Evolutionary conservation across 768 basidiomycete genomes (phyloP), one percentile per base, ranked within the genome.

Genomic region (Leccinum arenicola): DNA sequence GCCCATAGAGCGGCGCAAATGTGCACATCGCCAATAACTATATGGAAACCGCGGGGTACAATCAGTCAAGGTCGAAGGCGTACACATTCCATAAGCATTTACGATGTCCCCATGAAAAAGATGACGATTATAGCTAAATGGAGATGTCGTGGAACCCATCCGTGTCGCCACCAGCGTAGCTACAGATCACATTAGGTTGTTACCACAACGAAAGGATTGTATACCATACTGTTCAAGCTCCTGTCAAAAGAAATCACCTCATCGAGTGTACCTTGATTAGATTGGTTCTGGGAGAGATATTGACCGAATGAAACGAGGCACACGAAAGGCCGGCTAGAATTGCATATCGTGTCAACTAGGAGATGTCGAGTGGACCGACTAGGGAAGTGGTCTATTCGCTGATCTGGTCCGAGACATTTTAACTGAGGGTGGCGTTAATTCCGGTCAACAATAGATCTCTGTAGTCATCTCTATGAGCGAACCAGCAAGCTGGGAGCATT

Each of bases 1-100:
- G 83, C 38, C 91, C 91, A 68, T 92, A 92, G 8, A 93, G 76
- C 0, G 89, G 91, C 2, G 89, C 91, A 64, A 92, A 92, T 2
- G 90, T 90, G 70, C 87, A 89, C 15, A 83, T 89, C 10, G 91
- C 87, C 19, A 92, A 80, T 10, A 92, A 74, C 70, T 88, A 92
- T 7, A 88, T 91, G 63, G 15, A 9, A 17, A 29, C 36, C 47
- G 17, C 6, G 43, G 6, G 48, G 15, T 29, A 17, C 14, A 45
- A 29, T 67, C 45, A 60, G 40, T 19, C 9, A 19, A 45, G 43
- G 11, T 19, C 2, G 10, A 45, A 19, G 19, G 19, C 5, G 19
- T 11, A 17, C 43, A 19, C 43, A 51, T 48, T 52, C 25, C 51
- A 47, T 57, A 40, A 58, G 17, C 27, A 70, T 78, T 66, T 72